Evolutionary conservation across 2,329 filamentous ascomycete species (phyloP), one percentile per base, ranked within the genome.

Genomic region (Hypoxylon sp.): DNA sequence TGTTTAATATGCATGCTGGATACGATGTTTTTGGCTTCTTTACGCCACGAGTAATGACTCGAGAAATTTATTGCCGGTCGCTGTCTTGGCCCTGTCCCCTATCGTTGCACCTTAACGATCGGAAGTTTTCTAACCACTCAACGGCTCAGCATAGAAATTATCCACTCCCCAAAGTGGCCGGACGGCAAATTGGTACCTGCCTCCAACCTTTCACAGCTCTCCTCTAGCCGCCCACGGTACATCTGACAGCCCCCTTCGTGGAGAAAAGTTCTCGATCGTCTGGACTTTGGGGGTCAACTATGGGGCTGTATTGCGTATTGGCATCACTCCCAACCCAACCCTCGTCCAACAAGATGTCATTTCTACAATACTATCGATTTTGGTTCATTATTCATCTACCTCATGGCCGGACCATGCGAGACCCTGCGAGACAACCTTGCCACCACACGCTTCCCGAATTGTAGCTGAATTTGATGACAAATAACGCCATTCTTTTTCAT

Each of bases 161-260:
- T 72, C 72, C 72, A 72, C 70, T 71, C 72, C 69, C 68, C 53
- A 71, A 72, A 69, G 68, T 65, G 70, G 67, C 68, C 72, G 70
- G 69, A 70, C 59, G 67, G 67, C 67, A 71, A 75, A 75, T 76
- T 72, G 66, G 68, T 74, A 73, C 74, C 71, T 73, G 69, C 60
- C 65, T 62, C 71, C 73, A 74, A 75, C 80, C 80, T 80, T 80
- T 82, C 75, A 81, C 70, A 78, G 74, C 63, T 69, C 78, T 72
- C 62, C 77, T 80, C 75, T 80, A 80, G 76, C 79, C 81, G 80
- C 71, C 70, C 67, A 73, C 66, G 67, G 61, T 70, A 68, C 69
- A 60, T 65, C 64, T 69, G 64, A 66, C 59, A 50, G 60, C 65
- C 60, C 61, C 61, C 59, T 70, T 68, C 67, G 69, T 73, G 70